phyloP scores from a whole-genome alignment of 345 rosid species.

The Corchorus olitorius region DNA sequence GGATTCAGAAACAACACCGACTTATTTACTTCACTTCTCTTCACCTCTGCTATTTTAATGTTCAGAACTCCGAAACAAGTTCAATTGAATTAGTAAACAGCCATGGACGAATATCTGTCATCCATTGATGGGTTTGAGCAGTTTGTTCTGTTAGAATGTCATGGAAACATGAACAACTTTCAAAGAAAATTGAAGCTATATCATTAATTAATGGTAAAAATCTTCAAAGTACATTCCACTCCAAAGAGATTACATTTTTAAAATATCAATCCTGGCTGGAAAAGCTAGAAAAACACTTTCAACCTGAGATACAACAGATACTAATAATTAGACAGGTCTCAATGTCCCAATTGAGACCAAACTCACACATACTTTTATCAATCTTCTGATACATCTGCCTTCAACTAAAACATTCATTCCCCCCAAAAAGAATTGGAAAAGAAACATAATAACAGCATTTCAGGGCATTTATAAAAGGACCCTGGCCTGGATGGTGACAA shows the following conservation, averaged over 20 bases:
- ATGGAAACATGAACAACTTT: no score
- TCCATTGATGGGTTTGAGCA: no score
- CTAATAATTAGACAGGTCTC: conserved; percentile 5
- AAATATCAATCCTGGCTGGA: conserved; percentile 1
- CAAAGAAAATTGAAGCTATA: not conserved
- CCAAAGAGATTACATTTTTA: not conserved
- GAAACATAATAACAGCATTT: not conserved
- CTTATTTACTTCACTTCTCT: no score
- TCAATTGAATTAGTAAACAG: no score
- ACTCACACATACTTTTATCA: not conserved
- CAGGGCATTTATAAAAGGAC: not conserved
- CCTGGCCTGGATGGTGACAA: conserved; percentile 5
- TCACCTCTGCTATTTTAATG: no score
- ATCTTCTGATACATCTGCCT: not conserved
- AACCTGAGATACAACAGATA: not conserved
- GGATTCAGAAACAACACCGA: not conserved
- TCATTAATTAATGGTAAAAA: not conserved
- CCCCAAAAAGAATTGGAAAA: not conserved
- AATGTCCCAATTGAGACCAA: conserved; percentile 2
- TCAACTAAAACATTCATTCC: not conserved
- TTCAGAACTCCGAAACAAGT: no score
- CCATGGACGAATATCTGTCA: no score
- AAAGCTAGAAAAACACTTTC: not conserved
- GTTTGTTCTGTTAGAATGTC: no score
- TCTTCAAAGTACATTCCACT: not conserved